Evolutionary conservation across 805 yeast species (phyloP).

Genomic region (Candida coleopterorum): DNA sequence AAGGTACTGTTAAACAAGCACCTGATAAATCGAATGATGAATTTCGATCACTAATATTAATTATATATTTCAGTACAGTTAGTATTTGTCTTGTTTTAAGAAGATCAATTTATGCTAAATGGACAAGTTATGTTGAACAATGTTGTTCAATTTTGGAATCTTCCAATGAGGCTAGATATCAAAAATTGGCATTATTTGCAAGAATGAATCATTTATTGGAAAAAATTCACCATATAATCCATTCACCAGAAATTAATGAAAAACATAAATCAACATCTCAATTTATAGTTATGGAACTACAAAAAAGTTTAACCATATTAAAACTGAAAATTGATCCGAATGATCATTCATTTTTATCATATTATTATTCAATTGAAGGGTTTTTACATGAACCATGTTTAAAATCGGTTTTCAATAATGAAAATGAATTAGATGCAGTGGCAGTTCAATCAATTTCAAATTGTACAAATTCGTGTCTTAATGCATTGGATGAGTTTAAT

Average conservation of each 20-base stretch:
- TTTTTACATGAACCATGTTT: slow-evolving; percentile 56
- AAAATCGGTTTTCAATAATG: slow-evolving; percentile 16
- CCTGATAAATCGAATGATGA: slow-evolving; percentile 7
- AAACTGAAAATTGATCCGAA: slow-evolving; percentile 33
- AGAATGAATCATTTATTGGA: slow-evolving; percentile 59
- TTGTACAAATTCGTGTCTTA: slow-evolving; percentile 52
- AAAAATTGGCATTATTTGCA: slow-evolving; percentile 52
- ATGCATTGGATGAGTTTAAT: slow-evolving; percentile 45
- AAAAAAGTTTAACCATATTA: slow-evolving; percentile 38
- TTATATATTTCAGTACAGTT: slow-evolving; percentile 58
- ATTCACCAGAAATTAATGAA: slow-evolving; percentile 25
- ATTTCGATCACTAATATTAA: slow-evolving; percentile 44
- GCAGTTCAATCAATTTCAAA: slow-evolving; percentile 42
- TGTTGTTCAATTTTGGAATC: slow-evolving; percentile 49
- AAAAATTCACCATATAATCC: slow-evolving; percentile 49
- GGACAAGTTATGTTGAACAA: slow-evolving; percentile 62
- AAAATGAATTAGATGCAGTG: slow-evolving; percentile 14
- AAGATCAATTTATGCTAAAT: slow-evolving; percentile 55
- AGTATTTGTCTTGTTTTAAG: slow-evolving; percentile 62
- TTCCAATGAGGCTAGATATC: slow-evolving; percentile 26
- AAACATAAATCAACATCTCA: slow-evolving; percentile 24
- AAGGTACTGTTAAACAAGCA: slow-evolving; percentile 9
- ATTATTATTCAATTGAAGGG: slow-evolving; percentile 60
- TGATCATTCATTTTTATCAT: slow-evolving; percentile 43
- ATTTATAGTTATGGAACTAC: slow-evolving; percentile 46